Conservation (phyloP, 768 basidiomycete genomes). For the Termitomyces sp. region DNA sequence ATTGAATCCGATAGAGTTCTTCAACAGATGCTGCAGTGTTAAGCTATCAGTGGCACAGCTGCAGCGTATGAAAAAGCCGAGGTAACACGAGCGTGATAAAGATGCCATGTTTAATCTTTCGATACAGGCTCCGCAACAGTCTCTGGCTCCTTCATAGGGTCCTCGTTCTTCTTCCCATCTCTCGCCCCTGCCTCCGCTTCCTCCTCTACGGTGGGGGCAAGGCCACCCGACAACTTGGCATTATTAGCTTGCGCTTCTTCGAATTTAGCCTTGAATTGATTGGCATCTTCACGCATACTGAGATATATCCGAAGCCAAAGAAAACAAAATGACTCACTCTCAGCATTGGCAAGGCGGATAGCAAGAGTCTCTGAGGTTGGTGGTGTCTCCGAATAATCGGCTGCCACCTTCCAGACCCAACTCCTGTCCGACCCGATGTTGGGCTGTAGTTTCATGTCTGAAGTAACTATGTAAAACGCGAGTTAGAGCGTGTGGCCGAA, state of each 20-base stretch:
- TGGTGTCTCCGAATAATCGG: constrained; percentile 90
- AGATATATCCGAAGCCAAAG: not conserved
- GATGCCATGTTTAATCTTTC: constrained; percentile 17
- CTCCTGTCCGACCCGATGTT: constrained; percentile 99
- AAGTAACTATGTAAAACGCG: constrained; percentile 52
- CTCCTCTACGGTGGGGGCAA: constrained; percentile 24
- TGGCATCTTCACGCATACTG: constrained; percentile 58
- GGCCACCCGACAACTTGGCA: constrained; percentile 32
- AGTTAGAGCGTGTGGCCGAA: not conserved
- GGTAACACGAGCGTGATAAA: not conserved
- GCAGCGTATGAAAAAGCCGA: constrained; percentile 16
- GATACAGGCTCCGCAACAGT: constrained; percentile 25
- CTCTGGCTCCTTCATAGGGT: constrained; percentile 20
- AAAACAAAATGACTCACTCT: constrained; percentile 59
- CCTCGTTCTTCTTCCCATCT: constrained; percentile 20
- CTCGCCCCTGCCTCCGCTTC: constrained; percentile 9
- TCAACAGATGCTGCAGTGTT: constrained; percentile 15
- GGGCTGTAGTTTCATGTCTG: constrained; percentile 92
- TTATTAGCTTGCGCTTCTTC: constrained; percentile 81
- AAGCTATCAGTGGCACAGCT: constrained; percentile 21
- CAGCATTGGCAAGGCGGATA: constrained; percentile 95
- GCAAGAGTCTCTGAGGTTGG: constrained; percentile 94
- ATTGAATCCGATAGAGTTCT: constrained; percentile 13
- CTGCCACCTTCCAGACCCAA: constrained; percentile 98
- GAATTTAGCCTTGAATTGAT: constrained; percentile 85